These are phyloP conservation scores for Porcisia deanei DNA, from an alignment of 208 protist species.

Conservation along the genomic window DNA sequence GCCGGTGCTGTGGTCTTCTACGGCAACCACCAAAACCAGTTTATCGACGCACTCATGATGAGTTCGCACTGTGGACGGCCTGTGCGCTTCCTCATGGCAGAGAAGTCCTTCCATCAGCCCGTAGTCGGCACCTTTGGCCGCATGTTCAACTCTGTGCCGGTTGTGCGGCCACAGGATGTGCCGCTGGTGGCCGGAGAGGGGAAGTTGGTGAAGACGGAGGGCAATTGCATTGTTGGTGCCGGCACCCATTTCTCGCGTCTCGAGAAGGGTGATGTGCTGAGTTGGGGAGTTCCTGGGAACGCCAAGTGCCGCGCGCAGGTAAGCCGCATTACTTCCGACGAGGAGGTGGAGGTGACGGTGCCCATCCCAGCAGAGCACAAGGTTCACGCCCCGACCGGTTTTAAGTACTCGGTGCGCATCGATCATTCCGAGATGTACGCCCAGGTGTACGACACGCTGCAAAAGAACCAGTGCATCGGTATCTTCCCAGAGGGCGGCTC, in stretches of 20 bases:
- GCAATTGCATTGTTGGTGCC: constrained; percentile 53
- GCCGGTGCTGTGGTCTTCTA: constrained; percentile 93
- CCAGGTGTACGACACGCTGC: constrained; percentile 87
- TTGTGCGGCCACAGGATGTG: constrained; percentile 92
- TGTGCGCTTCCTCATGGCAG: constrained; percentile 93
- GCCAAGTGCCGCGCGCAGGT: constrained; percentile 72
- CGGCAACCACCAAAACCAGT: constrained; percentile 94
- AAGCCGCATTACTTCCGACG: constrained; percentile 59
- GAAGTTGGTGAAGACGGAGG: constrained; percentile 47
- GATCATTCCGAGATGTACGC: constrained; percentile 93
- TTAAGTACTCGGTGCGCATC: constrained; percentile 83
- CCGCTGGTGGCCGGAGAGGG: constrained; percentile 61
- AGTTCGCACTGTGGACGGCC: constrained; percentile 69
- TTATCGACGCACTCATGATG: constrained; percentile 93
- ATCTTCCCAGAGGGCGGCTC: constrained; percentile 97
- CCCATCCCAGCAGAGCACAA: constrained; percentile 58
- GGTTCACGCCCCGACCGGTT: constrained; percentile 45
- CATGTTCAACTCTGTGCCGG: constrained; percentile 90
- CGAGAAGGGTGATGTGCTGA: constrained; percentile 71
- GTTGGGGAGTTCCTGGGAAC: constrained; percentile 43
- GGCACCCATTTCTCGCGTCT: constrained; percentile 78
- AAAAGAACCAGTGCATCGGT: constrained; percentile 86
- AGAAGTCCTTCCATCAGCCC: constrained; percentile 84
- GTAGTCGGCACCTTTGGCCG: constrained; percentile 86
- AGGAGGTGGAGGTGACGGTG: constrained; percentile 77